Evolutionary conservation across 306 rosid species (phyloP).

Genomic region (Betula pendula): DNA sequence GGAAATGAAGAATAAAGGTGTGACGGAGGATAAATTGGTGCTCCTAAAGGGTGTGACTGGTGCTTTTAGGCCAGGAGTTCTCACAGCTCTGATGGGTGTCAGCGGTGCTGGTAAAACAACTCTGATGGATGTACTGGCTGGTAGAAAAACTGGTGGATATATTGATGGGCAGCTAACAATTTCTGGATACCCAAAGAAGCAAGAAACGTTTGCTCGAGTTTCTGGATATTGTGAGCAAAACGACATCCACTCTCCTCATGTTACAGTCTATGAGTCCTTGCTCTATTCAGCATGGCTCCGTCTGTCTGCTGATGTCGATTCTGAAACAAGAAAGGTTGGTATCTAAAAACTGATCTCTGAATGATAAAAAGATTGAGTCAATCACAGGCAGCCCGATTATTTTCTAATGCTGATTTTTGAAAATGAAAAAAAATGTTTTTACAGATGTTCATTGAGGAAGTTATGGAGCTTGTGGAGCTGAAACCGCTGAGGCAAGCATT

Average conservation of each 20-base stretch:
- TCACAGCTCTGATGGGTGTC: too few relatives aligned
- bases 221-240: too few relatives aligned
- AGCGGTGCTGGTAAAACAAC: too few relatives aligned
- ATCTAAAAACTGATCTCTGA: background rate
- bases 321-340: slow-evolving; percentile 29
- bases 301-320: too few relatives aligned
- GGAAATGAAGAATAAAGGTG: slow-evolving; percentile 60
- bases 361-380: too few relatives aligned
- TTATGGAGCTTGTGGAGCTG: slow-evolving; percentile 17
- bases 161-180: slow-evolving; percentile 47
- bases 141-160: slow-evolving; percentile 63
- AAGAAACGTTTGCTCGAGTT: slow-evolving; percentile 59
- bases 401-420: background rate
- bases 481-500: slow-evolving; percentile 45
- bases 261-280: too few relatives aligned
- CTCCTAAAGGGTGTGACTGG: slow-evolving; percentile 18
- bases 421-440: slow-evolving; percentile 9
- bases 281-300: too few relatives aligned
- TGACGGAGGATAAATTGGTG: slow-evolving; percentile 34
- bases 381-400: too few relatives aligned
- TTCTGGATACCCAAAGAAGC: slow-evolving; percentile 63
- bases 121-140: slow-evolving; percentile 59
- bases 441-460: slow-evolving; percentile 74
- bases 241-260: too few relatives aligned
- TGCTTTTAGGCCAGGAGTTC: too few relatives aligned